Evolutionary conservation across 2,329 filamentous ascomycete species (phyloP).

Genomic region (Sphaceloma murrayae): DNA sequence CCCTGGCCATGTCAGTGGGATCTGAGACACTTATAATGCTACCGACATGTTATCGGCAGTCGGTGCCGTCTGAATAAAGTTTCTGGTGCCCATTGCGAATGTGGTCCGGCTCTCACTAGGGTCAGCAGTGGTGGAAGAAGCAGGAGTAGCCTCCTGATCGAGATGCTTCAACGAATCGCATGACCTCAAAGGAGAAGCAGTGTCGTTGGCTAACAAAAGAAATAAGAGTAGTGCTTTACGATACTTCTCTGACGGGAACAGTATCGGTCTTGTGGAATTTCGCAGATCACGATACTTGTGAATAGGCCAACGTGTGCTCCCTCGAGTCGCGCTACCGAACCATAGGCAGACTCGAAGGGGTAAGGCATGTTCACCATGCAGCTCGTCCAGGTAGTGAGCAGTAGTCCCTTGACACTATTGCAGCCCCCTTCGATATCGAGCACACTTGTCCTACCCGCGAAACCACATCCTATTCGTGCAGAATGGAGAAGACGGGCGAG

Average conservation of each 20-base stretch:
- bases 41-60: constrained; percentile 27
- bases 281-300: constrained; percentile 2
- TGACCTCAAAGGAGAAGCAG: background rate
- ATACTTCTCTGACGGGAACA: constrained; percentile 2
- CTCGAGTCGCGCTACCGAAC: constrained; percentile 5
- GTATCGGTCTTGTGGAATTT: constrained; percentile 2
- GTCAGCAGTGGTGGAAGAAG: too few species aligned
- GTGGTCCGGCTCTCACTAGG: background rate
- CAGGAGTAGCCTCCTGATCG: background rate
- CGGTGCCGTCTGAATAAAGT: constrained; percentile 28
- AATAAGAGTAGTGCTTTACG: background rate
- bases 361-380: constrained; percentile 4
- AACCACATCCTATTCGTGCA: constrained; percentile 6
- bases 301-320: background rate
- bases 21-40: background rate
- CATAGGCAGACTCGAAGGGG: background rate
- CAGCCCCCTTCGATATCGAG: constrained; percentile 2
- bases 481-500: background rate
- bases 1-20: constrained; percentile 19
- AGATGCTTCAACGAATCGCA: background rate
- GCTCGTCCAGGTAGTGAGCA: constrained; percentile 8
- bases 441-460: background rate
- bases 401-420: constrained; percentile 2
- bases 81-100: constrained; percentile 28
- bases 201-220: constrained; percentile 1